phyloP scores from a whole-genome alignment of 2,329 filamentous ascomycete species.

The Colletotrichum somersetense region DNA sequence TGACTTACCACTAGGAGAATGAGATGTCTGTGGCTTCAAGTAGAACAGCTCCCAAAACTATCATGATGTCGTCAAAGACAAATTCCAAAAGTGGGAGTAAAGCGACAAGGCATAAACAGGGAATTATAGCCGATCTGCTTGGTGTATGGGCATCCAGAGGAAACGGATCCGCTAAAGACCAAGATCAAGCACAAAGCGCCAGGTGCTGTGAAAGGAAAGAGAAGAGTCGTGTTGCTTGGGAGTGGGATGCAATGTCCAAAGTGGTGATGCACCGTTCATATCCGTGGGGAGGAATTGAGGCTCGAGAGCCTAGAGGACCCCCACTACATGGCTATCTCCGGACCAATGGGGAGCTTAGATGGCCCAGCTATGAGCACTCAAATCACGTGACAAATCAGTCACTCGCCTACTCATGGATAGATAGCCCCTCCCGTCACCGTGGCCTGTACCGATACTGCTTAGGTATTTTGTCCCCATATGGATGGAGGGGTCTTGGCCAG shows the following conservation, averaged over 20 bases:
- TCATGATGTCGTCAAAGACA: conserved; percentile 55
- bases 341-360: conserved; percentile 31
- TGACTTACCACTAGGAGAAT: conserved; percentile 58
- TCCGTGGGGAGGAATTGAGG: conserved; percentile 41
- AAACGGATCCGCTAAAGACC: conserved; percentile 24
- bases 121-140: conserved; percentile 30
- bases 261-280: conserved; percentile 41
- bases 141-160: conserved; percentile 32
- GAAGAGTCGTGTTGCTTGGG: conserved; percentile 38
- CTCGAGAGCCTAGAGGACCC: conserved; percentile 35
- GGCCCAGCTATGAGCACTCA: not conserved
- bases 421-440: conserved; percentile 26
- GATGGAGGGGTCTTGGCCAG: conserved; percentile 28
- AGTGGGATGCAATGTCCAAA: conserved; percentile 38
- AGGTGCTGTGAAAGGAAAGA: conserved; percentile 30
- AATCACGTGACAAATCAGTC: conserved; percentile 32
- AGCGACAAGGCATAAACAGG: conserved; percentile 36
- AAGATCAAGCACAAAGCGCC: conserved; percentile 39
- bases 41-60: conserved; percentile 53
- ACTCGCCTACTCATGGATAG: not conserved
- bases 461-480: not conserved
- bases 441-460: conserved; percentile 5
- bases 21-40: conserved; percentile 49
- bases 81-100: conserved; percentile 37
- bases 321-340: conserved; percentile 22